Percentiles rank a stretch among this genome's conserved stretches.
phyloP scores from a whole-genome alignment of 2,329 filamentous ascomycete species.

The Epichloe gansuensis region DNA sequence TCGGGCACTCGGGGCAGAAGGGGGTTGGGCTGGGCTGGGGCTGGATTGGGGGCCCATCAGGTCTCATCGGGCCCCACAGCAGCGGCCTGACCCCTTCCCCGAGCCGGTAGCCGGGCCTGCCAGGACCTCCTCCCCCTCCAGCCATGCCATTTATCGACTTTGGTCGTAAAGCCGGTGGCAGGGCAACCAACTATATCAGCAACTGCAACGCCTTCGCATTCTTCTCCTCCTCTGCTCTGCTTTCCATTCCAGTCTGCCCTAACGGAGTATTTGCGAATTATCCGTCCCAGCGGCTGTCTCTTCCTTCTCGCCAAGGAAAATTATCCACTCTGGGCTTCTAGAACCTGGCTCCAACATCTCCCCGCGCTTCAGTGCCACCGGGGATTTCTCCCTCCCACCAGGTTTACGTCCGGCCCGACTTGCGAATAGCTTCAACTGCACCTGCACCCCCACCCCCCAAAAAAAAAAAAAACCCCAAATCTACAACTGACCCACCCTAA shows the following conservation, averaged over 20 bases:
- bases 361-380: not conserved
- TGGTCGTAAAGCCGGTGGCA: constrained; percentile 30
- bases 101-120: no score
- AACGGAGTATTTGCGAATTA: not conserved
- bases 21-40: no score
- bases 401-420: no score
- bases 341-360: not conserved
- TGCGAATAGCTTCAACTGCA: not conserved
- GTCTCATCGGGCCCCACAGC: no score
- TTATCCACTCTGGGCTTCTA: not conserved
- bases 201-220: not conserved
- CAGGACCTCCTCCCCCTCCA: constrained; percentile 10
- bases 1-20: no score
- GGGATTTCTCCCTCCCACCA: no score
- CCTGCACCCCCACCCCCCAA: no score
- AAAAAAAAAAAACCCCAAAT: no score
- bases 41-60: no score
- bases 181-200: constrained; percentile 33
- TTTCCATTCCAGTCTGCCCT: constrained; percentile 6
- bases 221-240: not conserved
- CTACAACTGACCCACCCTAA: no score
- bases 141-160: constrained; percentile 17
- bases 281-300: not conserved
- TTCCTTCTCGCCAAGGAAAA: not conserved
- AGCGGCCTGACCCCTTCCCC: no score